Base-by-base conservation (phyloP, 148 eudicot genomes). In the Spergularia marina region DNA sequence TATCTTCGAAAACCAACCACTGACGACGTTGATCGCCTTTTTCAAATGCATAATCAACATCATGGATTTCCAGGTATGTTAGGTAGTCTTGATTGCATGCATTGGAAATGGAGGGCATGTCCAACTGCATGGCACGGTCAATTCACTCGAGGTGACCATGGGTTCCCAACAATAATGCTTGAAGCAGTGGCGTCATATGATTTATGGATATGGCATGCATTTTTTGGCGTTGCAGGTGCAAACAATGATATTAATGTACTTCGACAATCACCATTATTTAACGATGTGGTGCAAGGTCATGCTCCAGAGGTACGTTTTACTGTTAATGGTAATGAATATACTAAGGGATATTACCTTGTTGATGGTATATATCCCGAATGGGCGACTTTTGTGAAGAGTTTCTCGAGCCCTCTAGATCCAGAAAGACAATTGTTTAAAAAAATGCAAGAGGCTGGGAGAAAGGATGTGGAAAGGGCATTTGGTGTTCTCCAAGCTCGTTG, bases 301-400 rank as follows among this genome's bases (percentile, higher is more conserved):
- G 39, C 65, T 12, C 39, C 65, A 13, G 14, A 8, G 18, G 14
- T 21, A 60, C 44, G 18, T 60, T 21, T 60, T 60, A 10, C 15
- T 20, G 65, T 60, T 18, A 18, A 20, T 23, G 34, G 20, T 7
- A 5, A 11, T 4, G 4, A 60, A 23, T 60, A 60, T 23, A 23
- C 65, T 25, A 25, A 65, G 68, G 68, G 49, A 12, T 65, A 65
- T 25, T 65, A 65, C 34, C 47, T 65, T 1, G 20, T 40, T 65
- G 49, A 65, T 39, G 68, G 68, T 65, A 65, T 39, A 2, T 65
- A 65, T 5, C 20, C 52, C 16, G 68, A 65, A 34, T 65, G 68
- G 68, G 20, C 52, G 12, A 65, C 68, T 12, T 65, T 65, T 40
- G 47, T 65, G 4, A 34, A 65, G 17, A 65, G 10, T 25, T 65